Evolutionary conservation across 805 yeast genomes (phyloP).

Genomic region (Wickerhamomyces silvicola): DNA sequence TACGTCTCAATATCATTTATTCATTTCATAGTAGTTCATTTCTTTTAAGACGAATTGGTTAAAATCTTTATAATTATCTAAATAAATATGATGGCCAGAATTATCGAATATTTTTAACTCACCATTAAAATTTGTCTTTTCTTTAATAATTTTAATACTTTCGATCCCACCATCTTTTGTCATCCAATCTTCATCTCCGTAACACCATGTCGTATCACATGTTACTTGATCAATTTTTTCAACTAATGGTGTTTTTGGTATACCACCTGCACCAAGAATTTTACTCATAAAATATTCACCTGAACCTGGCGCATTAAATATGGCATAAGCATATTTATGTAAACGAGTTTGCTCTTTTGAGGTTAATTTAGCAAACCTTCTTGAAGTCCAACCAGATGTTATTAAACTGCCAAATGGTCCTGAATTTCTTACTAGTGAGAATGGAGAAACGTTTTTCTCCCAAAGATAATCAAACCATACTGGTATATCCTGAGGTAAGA

Average conservation of each 20-base stretch:
- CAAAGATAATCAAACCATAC: slow-evolving; percentile 74
- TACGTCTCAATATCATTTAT: too few relatives aligned
- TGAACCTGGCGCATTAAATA: slow-evolving; percentile 81
- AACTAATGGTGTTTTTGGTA: slow-evolving; percentile 70
- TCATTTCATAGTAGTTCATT: slow-evolving; percentile 34
- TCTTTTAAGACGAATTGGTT: slow-evolving; percentile 45
- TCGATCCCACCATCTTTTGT: slow-evolving; percentile 31
- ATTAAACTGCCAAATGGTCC: slow-evolving; percentile 81
- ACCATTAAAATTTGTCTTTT: slow-evolving; percentile 18
- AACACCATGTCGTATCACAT: slow-evolving; percentile 73
- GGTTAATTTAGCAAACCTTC: slow-evolving; percentile 64
- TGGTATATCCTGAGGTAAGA: slow-evolving; percentile 47
- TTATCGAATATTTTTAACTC: slow-evolving; percentile 39
- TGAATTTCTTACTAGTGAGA: slow-evolving; percentile 65
- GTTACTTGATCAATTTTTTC: slow-evolving; percentile 35
- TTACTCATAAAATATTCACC: slow-evolving; percentile 90
- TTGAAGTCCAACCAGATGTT: slow-evolving; percentile 83
- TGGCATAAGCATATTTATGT: slow-evolving; percentile 76
- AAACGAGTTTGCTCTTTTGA: slow-evolving; percentile 41
- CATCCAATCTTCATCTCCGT: slow-evolving; percentile 79
- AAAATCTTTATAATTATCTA: slow-evolving; percentile 55
- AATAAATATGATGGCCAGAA: slow-evolving; percentile 75
- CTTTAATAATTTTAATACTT: slow-evolving; percentile 23
- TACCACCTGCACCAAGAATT: slow-evolving; percentile 85
- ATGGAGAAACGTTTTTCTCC: slow-evolving; percentile 86